A percentile compares a stretch with the other conserved stretches of the same genome.
Evolutionary conservation across 2,329 filamentous ascomycete species (phyloP).

Genomic region (Xylariaceae sp.): DNA sequence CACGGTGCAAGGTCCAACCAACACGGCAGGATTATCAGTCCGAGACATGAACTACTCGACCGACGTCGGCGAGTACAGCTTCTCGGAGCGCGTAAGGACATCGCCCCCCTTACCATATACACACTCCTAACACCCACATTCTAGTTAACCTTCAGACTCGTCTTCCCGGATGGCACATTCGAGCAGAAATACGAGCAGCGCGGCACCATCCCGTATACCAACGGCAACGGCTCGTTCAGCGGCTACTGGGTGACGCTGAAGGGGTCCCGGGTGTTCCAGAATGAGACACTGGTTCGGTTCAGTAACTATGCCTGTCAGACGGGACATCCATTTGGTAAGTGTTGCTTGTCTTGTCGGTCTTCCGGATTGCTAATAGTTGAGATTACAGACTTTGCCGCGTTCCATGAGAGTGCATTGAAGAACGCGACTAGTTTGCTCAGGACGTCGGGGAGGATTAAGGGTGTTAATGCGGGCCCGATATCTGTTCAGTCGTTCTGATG

Average conservation of each 20-base stretch:
- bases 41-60: slow-evolving; percentile 5
- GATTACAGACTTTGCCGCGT: slow-evolving; percentile 6
- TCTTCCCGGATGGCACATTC: slow-evolving; percentile 15
- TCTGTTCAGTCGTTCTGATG: slow-evolving; percentile 12
- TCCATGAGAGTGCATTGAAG: slow-evolving; percentile 2
- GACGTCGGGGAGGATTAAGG: not conserved
- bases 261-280: slow-evolving; percentile 12
- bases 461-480: slow-evolving; percentile 3
- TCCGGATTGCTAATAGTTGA: not conserved
- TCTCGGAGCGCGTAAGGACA: slow-evolving; percentile 10
- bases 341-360: not conserved
- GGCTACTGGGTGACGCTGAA: slow-evolving; percentile 15
- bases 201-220: slow-evolving; percentile 7
- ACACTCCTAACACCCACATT: not conserved
- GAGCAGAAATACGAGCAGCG: slow-evolving; percentile 16
- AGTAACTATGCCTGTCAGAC: slow-evolving; percentile 16
- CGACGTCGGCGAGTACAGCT: slow-evolving; percentile 3
- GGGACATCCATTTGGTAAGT: slow-evolving; percentile 15
- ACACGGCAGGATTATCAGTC: slow-evolving; percentile 10
- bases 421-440: slow-evolving; percentile 12
- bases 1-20: slow-evolving; percentile 5
- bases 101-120: not conserved
- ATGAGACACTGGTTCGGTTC: slow-evolving; percentile 10
- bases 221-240: slow-evolving; percentile 14
- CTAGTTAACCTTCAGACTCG: slow-evolving; percentile 10